phyloP scores from a whole-genome alignment of 192 early-diverging fungal genomes.

The Rhizophlyctis rosea region DNA sequence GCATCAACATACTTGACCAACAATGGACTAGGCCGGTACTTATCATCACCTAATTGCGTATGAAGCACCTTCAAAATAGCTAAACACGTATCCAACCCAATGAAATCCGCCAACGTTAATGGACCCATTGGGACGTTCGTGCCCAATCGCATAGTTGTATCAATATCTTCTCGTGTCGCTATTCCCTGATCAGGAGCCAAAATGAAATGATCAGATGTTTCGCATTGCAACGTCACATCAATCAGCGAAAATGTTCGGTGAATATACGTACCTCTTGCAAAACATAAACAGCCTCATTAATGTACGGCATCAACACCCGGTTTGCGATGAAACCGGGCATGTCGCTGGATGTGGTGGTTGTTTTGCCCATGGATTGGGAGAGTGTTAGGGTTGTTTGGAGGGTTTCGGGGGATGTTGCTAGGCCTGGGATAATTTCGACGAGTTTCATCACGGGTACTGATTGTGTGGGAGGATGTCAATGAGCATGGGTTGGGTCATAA shows the following conservation, averaged over 20 bases:
- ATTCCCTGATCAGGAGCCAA: slow-evolving; percentile 62
- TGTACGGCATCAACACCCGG: slow-evolving; percentile 97
- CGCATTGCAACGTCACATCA: too few species aligned
- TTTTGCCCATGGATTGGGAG: slow-evolving; percentile 88
- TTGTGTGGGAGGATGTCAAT: background rate
- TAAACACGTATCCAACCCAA: slow-evolving; percentile 96
- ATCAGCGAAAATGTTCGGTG: too few species aligned
- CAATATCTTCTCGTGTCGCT: slow-evolving; percentile 90
- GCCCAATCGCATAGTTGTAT: slow-evolving; percentile 97
- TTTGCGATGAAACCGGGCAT: slow-evolving; percentile 96
- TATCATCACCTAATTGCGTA: slow-evolving; percentile 85
- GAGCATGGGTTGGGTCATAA: background rate
- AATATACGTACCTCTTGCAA: slow-evolving; percentile 72
- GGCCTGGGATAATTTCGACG: slow-evolving; percentile 93
- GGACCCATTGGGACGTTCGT: slow-evolving; percentile 98
- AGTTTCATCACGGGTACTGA: slow-evolving; percentile 94
- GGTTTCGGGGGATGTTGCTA: slow-evolving; percentile 74
- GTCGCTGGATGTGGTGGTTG: slow-evolving; percentile 81
- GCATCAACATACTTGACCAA: slow-evolving; percentile 95
- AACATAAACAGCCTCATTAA: slow-evolving; percentile 91
- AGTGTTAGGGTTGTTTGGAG: slow-evolving; percentile 70
- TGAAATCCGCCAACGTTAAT: slow-evolving; percentile 93
- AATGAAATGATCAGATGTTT: too few species aligned
- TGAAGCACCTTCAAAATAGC: slow-evolving; percentile 96
- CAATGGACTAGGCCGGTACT: slow-evolving; percentile 90